Percentiles rank a stretch among this genome's conserved stretches.
Conservation (phyloP, 257 asterid genomes). For the Handroanthus guayacan region DNA sequence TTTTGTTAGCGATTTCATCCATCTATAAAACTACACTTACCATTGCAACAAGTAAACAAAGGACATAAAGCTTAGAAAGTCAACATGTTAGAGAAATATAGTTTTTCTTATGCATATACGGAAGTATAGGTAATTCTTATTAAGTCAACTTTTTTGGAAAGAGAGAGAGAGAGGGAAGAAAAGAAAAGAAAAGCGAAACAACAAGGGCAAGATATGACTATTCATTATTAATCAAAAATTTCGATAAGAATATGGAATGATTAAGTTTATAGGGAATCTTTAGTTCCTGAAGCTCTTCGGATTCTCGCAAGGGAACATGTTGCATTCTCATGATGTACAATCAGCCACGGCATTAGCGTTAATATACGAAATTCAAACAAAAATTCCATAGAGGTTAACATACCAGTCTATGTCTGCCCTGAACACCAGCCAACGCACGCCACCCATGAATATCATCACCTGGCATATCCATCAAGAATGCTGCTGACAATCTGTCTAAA, state of each 20-base stretch:
- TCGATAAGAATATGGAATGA: neutral
- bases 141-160: neutral
- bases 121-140: neutral
- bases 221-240: neutral
- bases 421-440: slow-evolving; percentile 73
- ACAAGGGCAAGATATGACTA: neutral
- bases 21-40: neutral
- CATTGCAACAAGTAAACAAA: neutral
- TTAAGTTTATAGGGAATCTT: neutral
- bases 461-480: slow-evolving; percentile 49
- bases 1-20: neutral
- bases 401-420: slow-evolving; percentile 81
- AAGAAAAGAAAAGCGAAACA: too few relatives aligned
- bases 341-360: slow-evolving; percentile 24
- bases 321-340: slow-evolving; percentile 3
- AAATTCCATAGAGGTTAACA: slow-evolving; percentile 23
- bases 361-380: slow-evolving; percentile 18
- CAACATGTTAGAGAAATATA: slow-evolving; percentile 2
- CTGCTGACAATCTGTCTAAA: slow-evolving; percentile 52
- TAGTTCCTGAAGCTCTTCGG: neutral
- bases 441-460: slow-evolving; percentile 57
- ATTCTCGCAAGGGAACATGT: neutral
- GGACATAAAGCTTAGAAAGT: neutral
- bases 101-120: neutral
- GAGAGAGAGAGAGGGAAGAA: neutral